phyloP scores from a whole-genome alignment of 371 early-diverging fungal species.

The Mucor sp. region DNA sequence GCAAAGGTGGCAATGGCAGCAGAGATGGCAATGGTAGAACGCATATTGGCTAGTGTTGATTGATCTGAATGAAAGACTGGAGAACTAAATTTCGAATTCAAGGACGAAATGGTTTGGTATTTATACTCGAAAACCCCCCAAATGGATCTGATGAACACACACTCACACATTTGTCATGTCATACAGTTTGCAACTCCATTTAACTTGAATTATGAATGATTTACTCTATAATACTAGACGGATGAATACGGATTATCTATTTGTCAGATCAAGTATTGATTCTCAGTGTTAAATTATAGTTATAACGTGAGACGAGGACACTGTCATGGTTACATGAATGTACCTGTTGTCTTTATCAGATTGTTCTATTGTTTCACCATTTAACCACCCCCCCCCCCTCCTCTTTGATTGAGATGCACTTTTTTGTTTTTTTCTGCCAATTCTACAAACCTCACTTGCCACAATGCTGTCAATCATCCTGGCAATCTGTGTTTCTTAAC shows the following conservation, averaged over 20 bases:
- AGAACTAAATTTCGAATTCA: neutral
- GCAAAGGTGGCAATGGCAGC: conserved; percentile 17
- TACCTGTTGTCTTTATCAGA: conserved; percentile 7
- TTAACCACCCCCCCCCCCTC: too few species aligned
- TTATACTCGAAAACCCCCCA: neutral
- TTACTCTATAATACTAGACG: neutral
- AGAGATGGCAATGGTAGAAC: conserved; percentile 12
- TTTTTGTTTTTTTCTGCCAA: neutral
- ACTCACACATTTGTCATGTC: neutral
- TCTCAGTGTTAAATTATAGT: conserved; percentile 4
- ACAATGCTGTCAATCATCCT: neutral
- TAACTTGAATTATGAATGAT: neutral
- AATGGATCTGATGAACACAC: neutral
- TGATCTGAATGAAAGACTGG: neutral
- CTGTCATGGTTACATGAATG: neutral
- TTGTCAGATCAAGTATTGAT: conserved; percentile 9
- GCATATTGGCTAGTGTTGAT: conserved; percentile 10
- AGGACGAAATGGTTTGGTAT: neutral
- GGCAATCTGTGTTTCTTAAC: neutral
- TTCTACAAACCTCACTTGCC: neutral
- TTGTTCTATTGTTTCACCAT: conserved; percentile 10
- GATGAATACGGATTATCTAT: conserved; percentile 5
- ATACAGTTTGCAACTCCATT: conserved; percentile 1
- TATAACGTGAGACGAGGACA: neutral
- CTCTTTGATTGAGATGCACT: neutral